Base-by-base conservation (phyloP, 768 basidiomycete species). In the Boletellus emodensis region DNA sequence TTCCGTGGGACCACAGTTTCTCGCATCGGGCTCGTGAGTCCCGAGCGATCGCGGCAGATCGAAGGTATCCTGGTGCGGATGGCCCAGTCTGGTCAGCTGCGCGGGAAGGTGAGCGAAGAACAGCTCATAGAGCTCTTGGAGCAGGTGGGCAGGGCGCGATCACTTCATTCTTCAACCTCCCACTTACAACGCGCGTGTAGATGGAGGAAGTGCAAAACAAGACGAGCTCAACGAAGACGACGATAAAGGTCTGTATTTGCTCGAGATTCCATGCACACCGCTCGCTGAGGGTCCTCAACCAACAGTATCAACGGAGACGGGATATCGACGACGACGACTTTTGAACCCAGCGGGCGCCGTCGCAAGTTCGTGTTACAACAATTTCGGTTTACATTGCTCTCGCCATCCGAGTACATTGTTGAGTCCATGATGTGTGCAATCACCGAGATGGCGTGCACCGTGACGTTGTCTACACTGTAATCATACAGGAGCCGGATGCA, bases 61-160 rank as follows among this genome's bases (percentile, higher is more conserved):
- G 89, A 94, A 68, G 72, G 71, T 3, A 82, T 93, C 50, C 73
- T 95, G 30, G 57, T 87, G 36, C 78, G 88, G 36, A 91, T 93
- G 87, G 90, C 84, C 8, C 89, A 91, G 69, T 75, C 80, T 1
- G 90, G 92, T 7, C 90, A 93, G 65, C 66, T 95, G 35, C 77
- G 85, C 39, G 85, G 84, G 1, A 74, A 83, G 26, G 85, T 95
- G 36, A 81, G 76, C 26, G 93, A 96, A 63, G 71, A 77, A 41
- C 90, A 93, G 64, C 76, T 96, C 47, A 90, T 96, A 56, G 84
- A 83, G 42, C 72, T 95, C 33, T 76, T 95, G 51, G 87, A 94
- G 58, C 90, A 95, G 79, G 93, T 87, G 53, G 55, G 61, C 24
- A 30, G 10, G 17, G 5, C 12, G 9, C 8, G 9, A 11, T 30